A percentile compares a stretch with the other conserved stretches of the same genome.
Conservation (phyloP, 768 basidiomycete genomes). For the Pisolithus tinctorius region DNA sequence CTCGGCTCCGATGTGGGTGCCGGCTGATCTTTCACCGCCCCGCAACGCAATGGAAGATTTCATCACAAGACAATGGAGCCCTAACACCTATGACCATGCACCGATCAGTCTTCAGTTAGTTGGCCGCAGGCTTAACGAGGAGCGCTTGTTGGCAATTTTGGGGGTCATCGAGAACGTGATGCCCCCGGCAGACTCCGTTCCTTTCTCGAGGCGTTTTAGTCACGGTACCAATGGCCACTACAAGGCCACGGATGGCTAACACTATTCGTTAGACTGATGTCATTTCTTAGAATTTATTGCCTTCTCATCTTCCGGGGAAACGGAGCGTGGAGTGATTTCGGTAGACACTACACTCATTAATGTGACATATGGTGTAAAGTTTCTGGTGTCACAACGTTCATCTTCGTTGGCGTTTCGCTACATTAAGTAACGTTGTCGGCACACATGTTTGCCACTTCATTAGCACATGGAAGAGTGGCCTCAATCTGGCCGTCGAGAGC, state of each 20-base stretch:
- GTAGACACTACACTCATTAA: too few species aligned
- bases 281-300: background rate
- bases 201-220: constrained; percentile 1
- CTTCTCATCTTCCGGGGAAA: background rate
- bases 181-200: constrained; percentile 11
- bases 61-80: constrained; percentile 35
- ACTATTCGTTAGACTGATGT: background rate
- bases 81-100: constrained; percentile 35
- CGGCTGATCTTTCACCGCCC: constrained; percentile 7
- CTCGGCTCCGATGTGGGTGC: constrained; percentile 17
- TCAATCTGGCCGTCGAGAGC: too few species aligned
- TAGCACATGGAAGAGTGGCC: too few species aligned
- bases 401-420: too few species aligned
- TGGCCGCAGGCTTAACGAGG: constrained; percentile 45
- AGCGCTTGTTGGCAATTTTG: constrained; percentile 40
- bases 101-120: constrained; percentile 44
- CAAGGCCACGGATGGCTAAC: background rate
- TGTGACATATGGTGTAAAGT: too few species aligned
- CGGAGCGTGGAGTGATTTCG: background rate
- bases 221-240: constrained; percentile 10
- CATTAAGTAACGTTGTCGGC: too few species aligned
- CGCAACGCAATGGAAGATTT: constrained; percentile 32
- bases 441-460: too few species aligned
- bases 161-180: constrained; percentile 30
- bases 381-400: too few species aligned